Base-by-base conservation (phyloP, 1,284 basidiomycete species). In the Sporisorium exsertum region DNA sequence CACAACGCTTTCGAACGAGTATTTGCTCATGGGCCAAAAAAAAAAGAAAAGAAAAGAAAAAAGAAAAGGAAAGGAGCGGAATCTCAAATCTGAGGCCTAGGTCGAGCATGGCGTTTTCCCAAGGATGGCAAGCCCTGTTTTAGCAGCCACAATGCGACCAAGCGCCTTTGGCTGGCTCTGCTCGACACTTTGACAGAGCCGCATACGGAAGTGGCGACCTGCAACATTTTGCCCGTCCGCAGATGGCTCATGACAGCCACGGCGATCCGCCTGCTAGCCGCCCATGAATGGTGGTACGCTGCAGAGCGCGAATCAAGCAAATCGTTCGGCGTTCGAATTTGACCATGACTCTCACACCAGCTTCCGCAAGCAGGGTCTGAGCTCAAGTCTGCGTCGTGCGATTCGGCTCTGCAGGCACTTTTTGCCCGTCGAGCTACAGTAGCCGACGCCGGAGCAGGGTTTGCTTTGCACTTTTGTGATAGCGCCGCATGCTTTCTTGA, bases 51-150 rank as follows among this genome's bases (percentile, higher is more conserved):
- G 15, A n/a, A 7, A 10, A n/a, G 5, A 1, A 15, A 27, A 26
- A 3, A 54, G 16, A 20, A n/a, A 7, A 10, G 12, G 12, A 4
- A 16, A 27, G 37, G 58, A 40, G 50, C 59, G 59, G 54, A 58
- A 32, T 42, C 43, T 52, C 7, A 67, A 67, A 9, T 32, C n/a
- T 54, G 10, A 40, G 47, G 54, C 47, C 54, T 57, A 60, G 64
- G 60, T 66, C 64, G 53, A 60, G n/a, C 58, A 22, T 50, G 49
- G 29, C 49, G 13, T 47, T 47, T 47, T 16, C 27, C 9, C 47
- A 29, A 6, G 47, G 47, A 10, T n/a, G 8, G 18, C 26, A 49
- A 49, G 47, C 47, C 47, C 22, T 27, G 46, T 47, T 47, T 29
- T 16, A 18, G 16, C 29, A 27, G 4, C 24, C 24, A 40, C 7